Evolutionary conservation across 495 filamentous ascomycete species (phyloP), one percentile per base, ranked within the genome.

Genomic region (Daldinia caldariorum): DNA sequence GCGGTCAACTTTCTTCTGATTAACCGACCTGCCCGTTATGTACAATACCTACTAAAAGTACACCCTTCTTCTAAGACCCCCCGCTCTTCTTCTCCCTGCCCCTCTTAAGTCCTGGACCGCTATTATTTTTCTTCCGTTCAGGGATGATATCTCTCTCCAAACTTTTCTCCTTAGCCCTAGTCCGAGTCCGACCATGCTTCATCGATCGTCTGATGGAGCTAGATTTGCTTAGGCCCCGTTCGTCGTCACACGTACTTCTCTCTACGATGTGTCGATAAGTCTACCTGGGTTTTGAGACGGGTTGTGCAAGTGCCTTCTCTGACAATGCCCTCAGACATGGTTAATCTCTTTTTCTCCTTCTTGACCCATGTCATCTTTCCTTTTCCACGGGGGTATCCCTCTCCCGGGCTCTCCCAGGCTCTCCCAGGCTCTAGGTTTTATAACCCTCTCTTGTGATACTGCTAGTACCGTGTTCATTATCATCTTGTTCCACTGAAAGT

Each of bases 201-300:
- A 73, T 73, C 67, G 71, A 73, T 73, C 71, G 71, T 69, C 71
- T 73, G 66, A 73, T 73, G 71, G 71, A 70, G 66, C 67, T 55
- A 66, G 70, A 73, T 66, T 70, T 69, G 66, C 66, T 73, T 70
- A 70, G 66, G n/a, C 71, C 71, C 71, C 64, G 66, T 73, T 72
- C 58, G 70, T 72, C 58, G 61, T 72, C 70, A 69, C 70, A 69
- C 64, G n/a, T 39, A 51, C 12, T 58, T 29, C 51, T 39, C 49
- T 58, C 26, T 45, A 35, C 0, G 34, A 10, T 35, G 34, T 55
- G 58, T 61, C 54, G 64, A 66, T 63, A 66, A 66, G 58, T 70
- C 22, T 58, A 54, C 62, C 58, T 73, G 66, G 71, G 65, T 63
- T 14, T 73, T 70, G 71, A 73, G 66, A 73, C 71, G 67, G 63